Conservation (phyloP, 805 yeast species). For the Monosporozyma aquatica region DNA sequence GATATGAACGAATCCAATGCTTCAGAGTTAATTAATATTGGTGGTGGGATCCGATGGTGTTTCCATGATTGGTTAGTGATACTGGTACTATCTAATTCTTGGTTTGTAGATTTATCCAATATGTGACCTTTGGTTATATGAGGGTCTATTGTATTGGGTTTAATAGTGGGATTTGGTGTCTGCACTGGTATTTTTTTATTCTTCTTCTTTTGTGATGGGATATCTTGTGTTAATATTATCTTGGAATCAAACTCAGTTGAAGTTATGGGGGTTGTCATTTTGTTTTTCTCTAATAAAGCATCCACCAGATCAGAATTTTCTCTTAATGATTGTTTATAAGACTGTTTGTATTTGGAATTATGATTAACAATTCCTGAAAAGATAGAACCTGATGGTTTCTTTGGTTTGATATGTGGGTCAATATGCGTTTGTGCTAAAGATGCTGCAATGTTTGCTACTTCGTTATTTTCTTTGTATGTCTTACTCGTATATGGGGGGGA, state of each 20-base stretch:
- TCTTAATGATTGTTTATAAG: not conserved
- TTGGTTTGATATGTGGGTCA: not conserved
- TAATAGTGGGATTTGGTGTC: too few relatives aligned
- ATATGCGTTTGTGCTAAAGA: conserved; percentile 17
- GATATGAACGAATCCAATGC: not conserved
- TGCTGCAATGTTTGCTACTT: conserved; percentile 14
- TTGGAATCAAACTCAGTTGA: not conserved
- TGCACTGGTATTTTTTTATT: too few relatives aligned
- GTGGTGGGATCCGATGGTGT: not conserved
- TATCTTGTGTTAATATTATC: not conserved
- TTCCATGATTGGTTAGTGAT: not conserved
- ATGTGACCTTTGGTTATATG: too few relatives aligned
- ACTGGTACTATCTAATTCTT: not conserved
- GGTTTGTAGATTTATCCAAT: not conserved
- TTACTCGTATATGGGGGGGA: too few relatives aligned
- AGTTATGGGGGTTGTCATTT: too few relatives aligned
- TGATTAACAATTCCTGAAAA: not conserved
- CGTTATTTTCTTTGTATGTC: conserved; percentile 2
- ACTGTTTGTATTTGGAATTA: not conserved
- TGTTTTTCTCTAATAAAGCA: not conserved
- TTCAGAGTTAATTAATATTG: not conserved
- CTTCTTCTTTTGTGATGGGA: too few relatives aligned
- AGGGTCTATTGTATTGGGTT: too few relatives aligned
- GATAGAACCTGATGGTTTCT: not conserved
- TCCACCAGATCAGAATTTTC: not conserved